These are phyloP conservation scores for Venturia oleaginea DNA, from an alignment of 2,329 filamentous ascomycete genomes.

Conservation along the genomic window DNA sequence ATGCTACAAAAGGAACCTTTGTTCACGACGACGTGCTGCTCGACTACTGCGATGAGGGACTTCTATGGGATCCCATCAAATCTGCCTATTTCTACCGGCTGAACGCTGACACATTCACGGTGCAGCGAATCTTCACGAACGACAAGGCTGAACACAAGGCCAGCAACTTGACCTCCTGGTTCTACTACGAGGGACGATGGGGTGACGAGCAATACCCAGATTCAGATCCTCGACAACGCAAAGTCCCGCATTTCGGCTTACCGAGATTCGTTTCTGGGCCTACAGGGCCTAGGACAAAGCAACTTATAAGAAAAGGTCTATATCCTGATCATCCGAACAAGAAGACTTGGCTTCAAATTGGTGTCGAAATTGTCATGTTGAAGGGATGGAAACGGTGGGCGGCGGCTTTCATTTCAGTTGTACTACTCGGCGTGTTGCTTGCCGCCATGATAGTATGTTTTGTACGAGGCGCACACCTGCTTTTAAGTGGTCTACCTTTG, in stretches of 20 bases:
- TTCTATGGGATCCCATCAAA: constrained; percentile 51
- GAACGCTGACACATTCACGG: constrained; percentile 22
- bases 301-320: constrained; percentile 62
- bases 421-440: neutral
- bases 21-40: constrained; percentile 7
- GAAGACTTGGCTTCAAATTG: constrained; percentile 1
- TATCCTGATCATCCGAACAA: constrained; percentile 29
- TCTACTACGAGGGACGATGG: constrained; percentile 51
- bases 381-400: neutral
- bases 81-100: constrained; percentile 49
- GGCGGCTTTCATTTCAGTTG: neutral
- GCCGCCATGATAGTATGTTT: neutral
- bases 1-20: constrained; percentile 49
- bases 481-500: neutral
- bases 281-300: constrained; percentile 78
- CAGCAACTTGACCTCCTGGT: constrained; percentile 57
- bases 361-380: neutral
- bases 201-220: constrained; percentile 51
- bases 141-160: constrained; percentile 30
- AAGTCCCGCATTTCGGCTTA: constrained; percentile 65
- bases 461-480: neutral
- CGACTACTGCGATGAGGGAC: constrained; percentile 28
- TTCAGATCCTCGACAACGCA: constrained; percentile 39
- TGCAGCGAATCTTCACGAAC: neutral
- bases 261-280: constrained; percentile 94